These are phyloP conservation scores for Eucalyptus melliodora DNA, from an alignment of 345 rosid genomes.

Conservation along the genomic window DNA sequence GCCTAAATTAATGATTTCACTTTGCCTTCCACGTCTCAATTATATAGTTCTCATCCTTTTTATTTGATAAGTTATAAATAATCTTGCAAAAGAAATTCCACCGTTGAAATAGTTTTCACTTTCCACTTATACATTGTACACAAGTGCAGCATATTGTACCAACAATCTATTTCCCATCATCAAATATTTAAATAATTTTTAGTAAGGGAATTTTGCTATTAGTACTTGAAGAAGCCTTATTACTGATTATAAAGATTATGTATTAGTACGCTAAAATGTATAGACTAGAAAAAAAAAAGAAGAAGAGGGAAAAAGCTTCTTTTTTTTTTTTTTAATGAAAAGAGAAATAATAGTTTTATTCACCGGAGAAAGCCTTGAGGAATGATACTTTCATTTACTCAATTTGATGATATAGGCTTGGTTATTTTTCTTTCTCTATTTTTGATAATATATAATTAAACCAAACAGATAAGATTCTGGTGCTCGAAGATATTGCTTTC, in stretches of 20 bases:
- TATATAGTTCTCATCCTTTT: not conserved
- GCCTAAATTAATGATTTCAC: not conserved
- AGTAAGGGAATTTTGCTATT: too few species aligned
- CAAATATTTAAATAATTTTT: too few species aligned
- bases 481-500: not conserved
- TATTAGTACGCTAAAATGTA: too few species aligned
- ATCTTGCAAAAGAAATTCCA: not conserved
- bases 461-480: too few species aligned
- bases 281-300: not conserved
- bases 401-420: not conserved
- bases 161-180: too few species aligned
- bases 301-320: too few species aligned
- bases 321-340: too few species aligned
- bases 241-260: too few species aligned
- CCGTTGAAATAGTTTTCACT: not conserved
- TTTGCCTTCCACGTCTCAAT: not conserved
- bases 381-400: not conserved
- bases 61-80: too few species aligned
- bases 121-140: not conserved
- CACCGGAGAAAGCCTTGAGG: not conserved
- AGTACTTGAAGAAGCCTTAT: too few species aligned
- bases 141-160: not conserved
- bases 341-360: not conserved
- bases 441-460: too few species aligned
- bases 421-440: not conserved